phyloP scores from a whole-genome alignment of 2,329 filamentous ascomycete genomes.

The Epichloe elymi region DNA sequence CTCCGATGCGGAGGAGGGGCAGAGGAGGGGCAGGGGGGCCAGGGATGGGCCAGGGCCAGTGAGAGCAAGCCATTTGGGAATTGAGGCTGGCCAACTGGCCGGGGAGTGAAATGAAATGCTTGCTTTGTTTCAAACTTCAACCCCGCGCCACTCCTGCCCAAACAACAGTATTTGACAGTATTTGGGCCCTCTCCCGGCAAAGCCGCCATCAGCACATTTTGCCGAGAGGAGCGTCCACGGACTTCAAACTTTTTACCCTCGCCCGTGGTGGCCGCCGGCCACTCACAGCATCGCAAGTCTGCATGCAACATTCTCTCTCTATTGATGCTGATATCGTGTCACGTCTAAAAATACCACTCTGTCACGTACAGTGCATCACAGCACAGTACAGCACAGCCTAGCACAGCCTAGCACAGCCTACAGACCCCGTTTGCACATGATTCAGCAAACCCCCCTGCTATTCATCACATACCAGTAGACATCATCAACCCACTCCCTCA shows the following conservation, averaged over 20 bases:
- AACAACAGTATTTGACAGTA: too few relatives aligned
- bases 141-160: too few relatives aligned
- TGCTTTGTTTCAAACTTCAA: too few relatives aligned
- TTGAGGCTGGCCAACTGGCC: not conserved
- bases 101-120: not conserved
- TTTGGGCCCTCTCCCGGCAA: too few relatives aligned
- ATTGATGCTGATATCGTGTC: not conserved
- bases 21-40: too few relatives aligned
- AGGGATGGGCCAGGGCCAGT: not conserved
- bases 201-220: too few relatives aligned
- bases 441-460: too few relatives aligned
- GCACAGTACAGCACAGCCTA: not conserved
- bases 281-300: not conserved
- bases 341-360: not conserved
- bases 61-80: not conserved
- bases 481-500: constrained; percentile 2
- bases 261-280: not conserved
- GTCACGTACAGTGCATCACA: not conserved
- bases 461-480: constrained; percentile 2
- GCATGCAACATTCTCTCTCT: not conserved
- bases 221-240: too few relatives aligned
- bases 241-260: too few relatives aligned
- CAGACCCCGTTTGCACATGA: not conserved
- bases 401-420: not conserved
- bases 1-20: constrained; percentile 6